These are phyloP conservation scores for Ustilago cynodontis DNA, from an alignment of 1,284 basidiomycete species.

Conservation along the genomic window DNA sequence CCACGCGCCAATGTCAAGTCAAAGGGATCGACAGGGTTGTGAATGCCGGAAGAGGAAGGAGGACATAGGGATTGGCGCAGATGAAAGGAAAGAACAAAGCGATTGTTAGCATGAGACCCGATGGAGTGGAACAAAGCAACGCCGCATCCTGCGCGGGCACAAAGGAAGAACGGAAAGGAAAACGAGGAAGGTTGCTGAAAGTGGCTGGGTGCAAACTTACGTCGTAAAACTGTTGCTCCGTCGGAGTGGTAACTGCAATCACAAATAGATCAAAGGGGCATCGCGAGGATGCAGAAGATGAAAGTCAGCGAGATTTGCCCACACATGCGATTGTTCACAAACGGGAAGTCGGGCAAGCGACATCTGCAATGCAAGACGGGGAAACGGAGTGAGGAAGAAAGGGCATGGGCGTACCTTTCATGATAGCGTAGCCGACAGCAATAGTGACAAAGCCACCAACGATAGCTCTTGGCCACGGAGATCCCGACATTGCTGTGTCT, in stretches of 20 bases:
- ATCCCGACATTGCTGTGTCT: slow-evolving; percentile 31
- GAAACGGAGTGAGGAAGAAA: not conserved
- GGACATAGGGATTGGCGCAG: not conserved
- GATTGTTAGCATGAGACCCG: slow-evolving; percentile 9
- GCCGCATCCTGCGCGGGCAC: not conserved
- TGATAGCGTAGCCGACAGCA: slow-evolving; percentile 57
- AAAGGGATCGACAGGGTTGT: not conserved
- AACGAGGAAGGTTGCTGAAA: not conserved
- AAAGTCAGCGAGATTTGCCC: not conserved
- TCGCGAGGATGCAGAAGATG: not conserved
- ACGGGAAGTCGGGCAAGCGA: not conserved
- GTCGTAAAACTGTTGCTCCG: slow-evolving; percentile 65
- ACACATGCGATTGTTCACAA: slow-evolving; percentile 17
- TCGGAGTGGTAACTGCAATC: slow-evolving; percentile 57
- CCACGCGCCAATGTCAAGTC: not conserved
- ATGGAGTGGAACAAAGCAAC: slow-evolving; percentile 8
- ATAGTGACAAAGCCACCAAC: slow-evolving; percentile 41
- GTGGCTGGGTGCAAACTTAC: slow-evolving; percentile 26
- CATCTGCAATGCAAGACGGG: not conserved
- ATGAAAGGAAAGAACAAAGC: slow-evolving; percentile 1
- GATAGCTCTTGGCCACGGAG: slow-evolving; percentile 51
- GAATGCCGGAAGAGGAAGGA: not conserved
- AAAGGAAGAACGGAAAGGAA: not conserved
- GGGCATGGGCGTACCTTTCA: slow-evolving; percentile 53
- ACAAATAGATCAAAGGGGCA: slow-evolving; percentile 1